Evolutionary conservation across 1,284 basidiomycete genomes (phyloP).

Genomic region (Cystobasidium slooffiae): DNA sequence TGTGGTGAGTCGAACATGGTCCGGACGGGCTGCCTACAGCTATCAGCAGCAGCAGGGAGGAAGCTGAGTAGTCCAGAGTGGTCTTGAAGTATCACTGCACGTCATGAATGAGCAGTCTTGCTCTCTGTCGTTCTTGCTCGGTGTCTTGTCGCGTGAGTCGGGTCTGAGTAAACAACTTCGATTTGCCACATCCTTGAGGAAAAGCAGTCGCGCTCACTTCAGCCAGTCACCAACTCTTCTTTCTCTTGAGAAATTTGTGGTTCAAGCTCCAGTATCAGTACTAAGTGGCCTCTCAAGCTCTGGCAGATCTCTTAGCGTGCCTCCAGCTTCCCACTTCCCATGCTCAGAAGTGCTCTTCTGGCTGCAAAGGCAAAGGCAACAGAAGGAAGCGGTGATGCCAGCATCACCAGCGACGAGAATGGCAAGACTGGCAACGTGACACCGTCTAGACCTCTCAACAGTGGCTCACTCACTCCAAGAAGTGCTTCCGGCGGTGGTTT

Average conservation of each 20-base stretch:
- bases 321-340: background rate
- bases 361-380: constrained; percentile 37
- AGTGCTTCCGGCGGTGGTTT: constrained; percentile 47
- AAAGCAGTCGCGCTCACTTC: constrained; percentile 22
- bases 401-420: background rate
- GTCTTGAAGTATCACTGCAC: constrained; percentile 1
- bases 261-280: background rate
- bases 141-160: constrained; percentile 6
- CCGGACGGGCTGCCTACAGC: background rate
- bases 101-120: background rate
- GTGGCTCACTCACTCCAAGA: constrained; percentile 16
- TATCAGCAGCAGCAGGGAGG: constrained; percentile 7
- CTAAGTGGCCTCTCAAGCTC: background rate
- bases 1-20: constrained; percentile 9
- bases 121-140: background rate
- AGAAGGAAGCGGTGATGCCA: constrained; percentile 5
- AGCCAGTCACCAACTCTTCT: background rate
- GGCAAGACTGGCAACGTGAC: constrained; percentile 12
- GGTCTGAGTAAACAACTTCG: constrained; percentile 28
- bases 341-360: constrained; percentile 39
- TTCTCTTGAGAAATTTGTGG: background rate
- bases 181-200: constrained; percentile 16
- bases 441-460: constrained; percentile 20
- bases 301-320: background rate
- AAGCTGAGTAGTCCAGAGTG: background rate